Evolutionary conservation across 2,329 filamentous ascomycete species (phyloP), one percentile per base, ranked within the genome.

Genomic region (Cladosporium sp.): DNA sequence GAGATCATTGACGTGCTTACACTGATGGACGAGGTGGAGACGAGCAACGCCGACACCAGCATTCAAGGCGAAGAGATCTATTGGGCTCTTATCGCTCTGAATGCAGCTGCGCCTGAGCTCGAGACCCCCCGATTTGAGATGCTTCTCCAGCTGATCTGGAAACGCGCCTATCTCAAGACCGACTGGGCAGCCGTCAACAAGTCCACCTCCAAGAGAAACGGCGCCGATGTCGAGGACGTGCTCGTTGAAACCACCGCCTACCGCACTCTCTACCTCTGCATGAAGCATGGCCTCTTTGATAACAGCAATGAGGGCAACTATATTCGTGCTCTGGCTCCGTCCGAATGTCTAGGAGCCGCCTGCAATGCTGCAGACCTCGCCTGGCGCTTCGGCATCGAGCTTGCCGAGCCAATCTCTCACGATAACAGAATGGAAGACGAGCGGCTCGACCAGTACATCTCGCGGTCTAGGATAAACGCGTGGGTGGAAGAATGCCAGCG

Each of bases 141-240:
- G 27, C 64, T 78, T 30, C 70, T 80, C 44, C 75, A 73, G 54
- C 68, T 83, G n/a, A 88, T 97, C 55, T 99, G 93, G 93, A 86
- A 93, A 64, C 83, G 93, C 48, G 85, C 89, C 54, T 87, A 87
- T 62, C 79, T 92, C 58, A 82, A 84, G 43, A 91, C 96, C 66
- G 82, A 96, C 64, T 99, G 93, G 93, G 74, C 79, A 20, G 76
- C 74, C 52, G 80, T 95, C 64, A 92, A 93, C 63, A 83, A 88
- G 58, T 92, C 87, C 1, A 82, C 85, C 42, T 40, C 45, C 17
- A 48, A 48, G 37, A 57, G 88, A 64, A 82, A 83, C 51, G 90
- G 95, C 61, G 71, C 74, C 3, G 79, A 87, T 55, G 80, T 89
- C 22, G 74, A 83, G 47, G 75, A 79, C 22, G 73, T 80, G 15